Base-by-base conservation (phyloP, 2,329 filamentous ascomycete species). In the Mollisia scopiformis region DNA sequence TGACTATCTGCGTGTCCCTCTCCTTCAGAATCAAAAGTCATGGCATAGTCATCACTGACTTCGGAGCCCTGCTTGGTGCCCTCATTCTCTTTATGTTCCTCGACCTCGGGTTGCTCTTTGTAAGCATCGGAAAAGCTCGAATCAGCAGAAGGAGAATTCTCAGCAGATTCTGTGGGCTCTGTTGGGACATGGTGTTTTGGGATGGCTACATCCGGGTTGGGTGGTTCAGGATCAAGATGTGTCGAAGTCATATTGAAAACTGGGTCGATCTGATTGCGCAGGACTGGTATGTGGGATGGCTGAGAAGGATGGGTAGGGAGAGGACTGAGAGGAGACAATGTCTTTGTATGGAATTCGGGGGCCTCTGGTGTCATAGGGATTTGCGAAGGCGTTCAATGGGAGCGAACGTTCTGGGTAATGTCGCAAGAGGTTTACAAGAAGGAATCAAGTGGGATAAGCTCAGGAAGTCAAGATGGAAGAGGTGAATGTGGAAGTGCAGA, bases 221-320 rank as follows among this genome's bases (percentile, higher is more conserved):
- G 52, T 21, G 72, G 63, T n/a, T 72, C 58, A 55, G 71, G 61
- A 72, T 74, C 71, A 79, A 83, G 79, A 73, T 85, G 84, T 64
- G 82, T 82, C 57, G 86, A 80, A 58, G 86, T 86, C 74, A 89
- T 86, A 76, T 88, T 88, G 80, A 90, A 89, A 68, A 84, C 78
- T 57, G 87, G 86, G 76, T 91, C 88, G 84, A 86, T 91, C 77
- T 90, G 87, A 73, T 88, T 87, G 72, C 87, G 83, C 71, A 91
- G 79, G 57, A 91, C 84, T 60, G 88, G 87, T 62, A 91, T 89
- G 68, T 86, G 88, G 68, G 86, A 82, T 56, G 88, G 87, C 75
- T 88, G 84, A 67, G 88, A 83, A 67, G 88, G 79, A 75, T 90
- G 86, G 69, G 90, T 76, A 67, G 88, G 88, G 69, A 88, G 86